phyloP scores from a whole-genome alignment of 2,329 filamentous ascomycete species.

The Pseudonectria buxi region DNA sequence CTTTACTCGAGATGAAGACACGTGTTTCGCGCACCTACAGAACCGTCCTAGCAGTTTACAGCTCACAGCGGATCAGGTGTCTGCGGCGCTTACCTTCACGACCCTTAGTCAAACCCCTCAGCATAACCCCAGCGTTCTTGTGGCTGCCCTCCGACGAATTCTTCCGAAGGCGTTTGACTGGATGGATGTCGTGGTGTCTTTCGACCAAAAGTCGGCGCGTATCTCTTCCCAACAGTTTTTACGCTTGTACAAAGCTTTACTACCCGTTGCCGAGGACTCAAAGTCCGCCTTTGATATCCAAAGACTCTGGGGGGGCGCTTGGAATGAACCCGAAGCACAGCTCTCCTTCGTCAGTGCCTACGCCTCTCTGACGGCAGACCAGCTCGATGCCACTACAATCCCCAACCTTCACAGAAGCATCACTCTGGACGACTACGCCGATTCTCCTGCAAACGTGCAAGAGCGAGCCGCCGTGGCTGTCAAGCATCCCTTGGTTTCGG shows the following conservation, averaged over 20 bases:
- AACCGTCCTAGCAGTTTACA: conserved; percentile 48
- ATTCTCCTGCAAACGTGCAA: conserved; percentile 42
- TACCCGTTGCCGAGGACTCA: conserved; percentile 59
- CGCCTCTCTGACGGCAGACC: conserved; percentile 64
- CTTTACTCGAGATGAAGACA: conserved; percentile 69
- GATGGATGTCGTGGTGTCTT: conserved; percentile 67
- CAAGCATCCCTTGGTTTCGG: conserved; percentile 81
- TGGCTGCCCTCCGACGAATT: conserved; percentile 58
- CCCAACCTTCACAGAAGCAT: conserved; percentile 76
- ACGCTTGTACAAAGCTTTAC: conserved; percentile 69
- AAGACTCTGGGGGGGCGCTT: conserved; percentile 80
- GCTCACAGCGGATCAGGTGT: conserved; percentile 75
- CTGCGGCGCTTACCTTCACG: conserved; percentile 65
- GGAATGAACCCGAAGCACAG: conserved; percentile 81
- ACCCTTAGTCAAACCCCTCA: conserved; percentile 50
- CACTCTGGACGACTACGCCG: conserved; percentile 49
- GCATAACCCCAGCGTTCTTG: conserved; percentile 46
- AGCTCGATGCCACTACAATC: conserved; percentile 79
- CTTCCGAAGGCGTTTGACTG: conserved; percentile 59
- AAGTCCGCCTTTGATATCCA: conserved; percentile 66
- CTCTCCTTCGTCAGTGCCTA: conserved; percentile 91
- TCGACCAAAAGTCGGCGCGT: conserved; percentile 72
- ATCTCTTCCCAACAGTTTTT: conserved; percentile 77
- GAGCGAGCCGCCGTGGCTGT: conserved; percentile 56
- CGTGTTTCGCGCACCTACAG: conserved; percentile 49